A percentile compares a stretch with the other conserved stretches of the same genome.
These are phyloP conservation scores for Eudorina sp. DNA, from an alignment of 139 green algal genomes.

Conservation along the genomic window DNA sequence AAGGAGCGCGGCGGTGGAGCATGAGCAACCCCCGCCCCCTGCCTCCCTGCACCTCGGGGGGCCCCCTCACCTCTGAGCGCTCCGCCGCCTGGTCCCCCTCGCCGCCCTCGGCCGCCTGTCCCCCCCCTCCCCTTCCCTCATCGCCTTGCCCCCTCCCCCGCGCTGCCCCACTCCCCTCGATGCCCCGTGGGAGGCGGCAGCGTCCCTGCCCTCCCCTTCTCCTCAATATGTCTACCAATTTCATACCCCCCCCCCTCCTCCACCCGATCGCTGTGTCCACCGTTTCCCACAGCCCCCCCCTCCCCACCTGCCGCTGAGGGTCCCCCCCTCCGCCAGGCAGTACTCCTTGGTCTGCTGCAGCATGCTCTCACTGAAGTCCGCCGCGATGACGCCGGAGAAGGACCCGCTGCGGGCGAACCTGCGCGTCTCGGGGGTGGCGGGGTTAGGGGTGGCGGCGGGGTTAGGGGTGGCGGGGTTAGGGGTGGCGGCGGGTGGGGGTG, in stretches of 20 bases:
- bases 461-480: not conserved
- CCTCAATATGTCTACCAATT: not conserved
- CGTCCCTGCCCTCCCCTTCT: not conserved
- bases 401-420: constrained; percentile 79
- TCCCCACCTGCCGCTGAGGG: not conserved
- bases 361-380: constrained; percentile 88
- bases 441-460: not conserved
- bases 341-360: constrained; percentile 83
- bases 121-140: too few species aligned
- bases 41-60: too few species aligned
- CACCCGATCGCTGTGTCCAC: not conserved
- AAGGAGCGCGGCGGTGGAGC: too few species aligned
- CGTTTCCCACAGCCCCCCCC: not conserved
- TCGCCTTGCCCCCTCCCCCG: not conserved
- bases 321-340: constrained; percentile 15
- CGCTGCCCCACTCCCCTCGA: not conserved
- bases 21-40: too few species aligned
- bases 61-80: too few species aligned
- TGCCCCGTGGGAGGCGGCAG: too few species aligned
- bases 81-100: too few species aligned
- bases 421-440: too few species aligned
- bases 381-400: constrained; percentile 86
- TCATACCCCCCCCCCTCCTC: not conserved
- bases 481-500: not conserved
- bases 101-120: too few species aligned